These are phyloP conservation scores for Arthroderma sp. DNA, from an alignment of 2,329 filamentous ascomycete genomes.

Conservation along the genomic window DNA sequence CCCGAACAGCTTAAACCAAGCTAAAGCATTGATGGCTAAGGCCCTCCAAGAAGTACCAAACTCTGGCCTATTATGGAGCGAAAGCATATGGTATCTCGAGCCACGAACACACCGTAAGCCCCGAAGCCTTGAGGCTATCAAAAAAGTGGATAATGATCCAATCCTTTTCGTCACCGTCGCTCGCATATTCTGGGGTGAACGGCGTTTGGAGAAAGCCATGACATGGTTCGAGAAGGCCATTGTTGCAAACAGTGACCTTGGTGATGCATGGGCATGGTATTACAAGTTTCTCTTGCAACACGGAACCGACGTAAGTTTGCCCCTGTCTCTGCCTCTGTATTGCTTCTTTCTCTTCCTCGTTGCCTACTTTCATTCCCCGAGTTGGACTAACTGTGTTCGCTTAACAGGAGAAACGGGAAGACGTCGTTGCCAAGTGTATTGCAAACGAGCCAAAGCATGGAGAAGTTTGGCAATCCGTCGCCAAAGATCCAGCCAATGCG, in stretches of 20 bases:
- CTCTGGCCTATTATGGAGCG: constrained; percentile 78
- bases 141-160: constrained; percentile 88
- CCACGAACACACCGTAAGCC: constrained; percentile 84
- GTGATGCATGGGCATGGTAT: constrained; percentile 97
- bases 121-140: constrained; percentile 83
- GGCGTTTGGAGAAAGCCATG: constrained; percentile 82
- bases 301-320: constrained; percentile 54
- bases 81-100: constrained; percentile 93
- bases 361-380: constrained; percentile 5
- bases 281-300: constrained; percentile 87
- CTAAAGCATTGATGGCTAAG: constrained; percentile 83
- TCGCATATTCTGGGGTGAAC: constrained; percentile 89
- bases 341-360: neutral
- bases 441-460: constrained; percentile 81
- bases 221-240: constrained; percentile 97
- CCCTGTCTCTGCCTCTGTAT: neutral
- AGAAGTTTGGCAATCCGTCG: constrained; percentile 75
- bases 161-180: constrained; percentile 82
- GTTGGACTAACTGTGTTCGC: too few species aligned
- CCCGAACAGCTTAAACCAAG: constrained; percentile 55
- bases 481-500: constrained; percentile 76
- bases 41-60: constrained; percentile 84
- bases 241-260: constrained; percentile 69
- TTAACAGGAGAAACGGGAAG: constrained; percentile 62
- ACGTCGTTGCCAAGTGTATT: constrained; percentile 69